A percentile compares a stretch with the other conserved stretches of the same genome.
These are phyloP conservation scores for Boletus sensibilis DNA, from an alignment of 768 basidiomycete genomes.

Conservation along the genomic window DNA sequence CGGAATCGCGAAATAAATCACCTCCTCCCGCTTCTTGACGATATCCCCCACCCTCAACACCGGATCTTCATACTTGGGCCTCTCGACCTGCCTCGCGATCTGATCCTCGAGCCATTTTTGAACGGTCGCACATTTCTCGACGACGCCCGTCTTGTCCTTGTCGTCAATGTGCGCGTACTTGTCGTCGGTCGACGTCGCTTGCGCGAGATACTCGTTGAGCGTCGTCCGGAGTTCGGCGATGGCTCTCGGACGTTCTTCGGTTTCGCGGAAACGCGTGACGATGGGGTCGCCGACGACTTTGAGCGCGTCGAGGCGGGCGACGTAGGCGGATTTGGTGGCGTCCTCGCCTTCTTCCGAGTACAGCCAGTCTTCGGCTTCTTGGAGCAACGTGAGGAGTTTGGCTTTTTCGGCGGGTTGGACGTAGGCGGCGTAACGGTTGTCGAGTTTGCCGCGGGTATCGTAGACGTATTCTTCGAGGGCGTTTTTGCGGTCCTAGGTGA, in stretches of 20 bases:
- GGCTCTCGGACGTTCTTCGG: slow-evolving; percentile 74
- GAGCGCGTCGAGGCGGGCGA: slow-evolving; percentile 75
- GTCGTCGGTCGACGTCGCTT: slow-evolving; percentile 83
- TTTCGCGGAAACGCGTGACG: slow-evolving; percentile 76
- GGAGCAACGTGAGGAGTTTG: slow-evolving; percentile 65
- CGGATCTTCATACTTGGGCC: slow-evolving; percentile 85
- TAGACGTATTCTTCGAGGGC: slow-evolving; percentile 99
- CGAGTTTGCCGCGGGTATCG: slow-evolving; percentile 90
- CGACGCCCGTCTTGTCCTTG: slow-evolving; percentile 79
- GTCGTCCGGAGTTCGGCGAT: slow-evolving; percentile 81
- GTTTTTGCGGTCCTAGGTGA: slow-evolving; percentile 86
- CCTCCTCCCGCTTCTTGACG: slow-evolving; percentile 87
- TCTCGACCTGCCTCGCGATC: slow-evolving; percentile 81
- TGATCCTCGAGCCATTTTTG: slow-evolving; percentile 98
- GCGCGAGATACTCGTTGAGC: slow-evolving; percentile 79
- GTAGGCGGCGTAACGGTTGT: slow-evolving; percentile 78
- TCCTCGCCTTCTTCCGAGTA: slow-evolving; percentile 97
- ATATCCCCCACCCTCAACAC: slow-evolving; percentile 81
- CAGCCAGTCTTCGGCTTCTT: slow-evolving; percentile 92
- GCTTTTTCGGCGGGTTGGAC: slow-evolving; percentile 76
- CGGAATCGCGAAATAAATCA: slow-evolving; percentile 84
- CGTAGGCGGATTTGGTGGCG: slow-evolving; percentile 93
- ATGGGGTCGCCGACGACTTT: slow-evolving; percentile 88
- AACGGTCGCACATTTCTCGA: slow-evolving; percentile 87
- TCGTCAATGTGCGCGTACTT: slow-evolving; percentile 87